Conservation (phyloP, 179 eudicot genomes). For the Beta macrorhiza region DNA sequence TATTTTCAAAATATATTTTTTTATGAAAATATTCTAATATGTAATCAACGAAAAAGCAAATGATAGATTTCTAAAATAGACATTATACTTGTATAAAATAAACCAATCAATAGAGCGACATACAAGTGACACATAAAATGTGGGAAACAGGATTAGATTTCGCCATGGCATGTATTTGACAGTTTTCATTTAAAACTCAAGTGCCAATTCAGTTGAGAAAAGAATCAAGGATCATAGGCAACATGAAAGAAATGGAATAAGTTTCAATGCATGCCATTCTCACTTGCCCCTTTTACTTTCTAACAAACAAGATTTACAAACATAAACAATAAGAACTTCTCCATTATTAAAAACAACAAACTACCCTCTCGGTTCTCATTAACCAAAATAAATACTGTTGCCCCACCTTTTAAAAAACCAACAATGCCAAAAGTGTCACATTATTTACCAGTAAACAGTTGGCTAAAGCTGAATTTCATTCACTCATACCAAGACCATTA, state of each 20-base stretch:
- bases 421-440: slow-evolving; percentile 10
- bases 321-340: too few species aligned
- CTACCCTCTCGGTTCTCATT: background rate
- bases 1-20: too few species aligned
- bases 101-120: background rate
- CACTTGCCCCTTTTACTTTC: background rate
- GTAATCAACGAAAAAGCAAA: too few species aligned
- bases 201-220: too few species aligned
- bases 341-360: background rate
- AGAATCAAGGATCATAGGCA: too few species aligned
- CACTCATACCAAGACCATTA: slow-evolving; percentile 22
- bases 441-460: slow-evolving; percentile 24
- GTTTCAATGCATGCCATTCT: too few species aligned
- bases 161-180: too few species aligned
- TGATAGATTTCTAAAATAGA: too few species aligned
- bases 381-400: background rate
- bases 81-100: too few species aligned
- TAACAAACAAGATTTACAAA: background rate
- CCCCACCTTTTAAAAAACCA: slow-evolving; percentile 18
- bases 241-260: too few species aligned
- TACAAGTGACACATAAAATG: background rate
- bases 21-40: too few species aligned
- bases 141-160: background rate
- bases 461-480: slow-evolving; percentile 15
- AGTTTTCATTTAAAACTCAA: too few species aligned